Base-by-base conservation (phyloP, 768 basidiomycete species). In the Chlorophyllum brunneum region DNA sequence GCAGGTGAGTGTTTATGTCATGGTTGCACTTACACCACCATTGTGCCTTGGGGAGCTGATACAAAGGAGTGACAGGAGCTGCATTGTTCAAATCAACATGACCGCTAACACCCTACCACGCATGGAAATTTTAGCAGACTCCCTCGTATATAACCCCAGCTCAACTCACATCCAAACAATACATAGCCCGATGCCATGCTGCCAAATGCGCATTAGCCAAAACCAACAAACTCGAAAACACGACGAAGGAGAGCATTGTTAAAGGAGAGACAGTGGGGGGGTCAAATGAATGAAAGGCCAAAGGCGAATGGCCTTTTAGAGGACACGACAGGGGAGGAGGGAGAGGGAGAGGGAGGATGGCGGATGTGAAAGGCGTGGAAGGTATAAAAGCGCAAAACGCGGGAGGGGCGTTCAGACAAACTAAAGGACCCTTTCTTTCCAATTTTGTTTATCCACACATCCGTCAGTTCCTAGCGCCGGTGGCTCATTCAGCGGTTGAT, bases 21-120 rank as follows among this genome's bases (percentile, higher is more conserved):
- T 11, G 3, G 31, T 27, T 18, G 13, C 15, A 69, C 70, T 61
- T 50, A 77, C 77, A 72, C 76, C 77, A 80, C 71, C 76, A 80
- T 15, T 71, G 60, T 9, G 59, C 63, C 55, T 69, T 65, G 16
- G 64, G 29, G 4, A 77, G 66, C 51, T 74, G 69, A 54, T 71
- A 80, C 41, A 78, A 59, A 7, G 78, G 78, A 1, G 57, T 63
- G 2, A 76, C 74, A 40, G 70, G 65, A 22, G 59, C 65, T 39
- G 66, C 59, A 2, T 67, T 65, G 62, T 80, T 80, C 22, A 65
- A 59, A 54, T 77, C 65, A 2, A 66, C 58, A 2, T 38, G 27
- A 18, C 66, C 62, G 3, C 57, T 27, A 16, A 40, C 63, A 29
- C 70, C 73, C 73, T 75, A 42, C 0, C 31, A 27, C 13, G 23